Percentiles rank a stretch among this genome's conserved stretches.
Conservation (phyloP, 768 basidiomycete genomes). For the Roridomyces roridus region DNA sequence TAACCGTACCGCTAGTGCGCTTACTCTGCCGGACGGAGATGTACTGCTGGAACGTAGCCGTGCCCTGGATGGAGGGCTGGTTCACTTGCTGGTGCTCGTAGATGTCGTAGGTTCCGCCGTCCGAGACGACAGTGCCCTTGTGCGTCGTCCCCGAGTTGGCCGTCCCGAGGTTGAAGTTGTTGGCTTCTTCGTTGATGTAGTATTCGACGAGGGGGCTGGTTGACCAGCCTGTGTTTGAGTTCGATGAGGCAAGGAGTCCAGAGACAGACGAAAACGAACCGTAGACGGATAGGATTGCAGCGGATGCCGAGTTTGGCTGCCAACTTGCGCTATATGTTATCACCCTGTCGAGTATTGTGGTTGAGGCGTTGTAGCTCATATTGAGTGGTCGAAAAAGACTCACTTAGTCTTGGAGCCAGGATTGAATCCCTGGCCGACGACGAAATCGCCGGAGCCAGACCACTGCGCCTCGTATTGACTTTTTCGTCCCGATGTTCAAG, state of each 20-base stretch:
- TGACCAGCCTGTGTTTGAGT: not conserved
- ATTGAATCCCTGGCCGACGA: constrained; percentile 10
- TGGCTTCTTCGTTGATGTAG: not conserved
- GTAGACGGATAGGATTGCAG: not conserved
- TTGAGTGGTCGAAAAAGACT: no score
- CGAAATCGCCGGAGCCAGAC: constrained; percentile 7
- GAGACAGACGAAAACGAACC: no score
- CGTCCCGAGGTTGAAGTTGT: not conserved
- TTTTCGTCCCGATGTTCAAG: not conserved
- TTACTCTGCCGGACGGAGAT: not conserved
- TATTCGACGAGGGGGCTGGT: constrained; percentile 1
- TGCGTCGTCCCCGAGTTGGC: not conserved
- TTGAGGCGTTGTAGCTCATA: no score
- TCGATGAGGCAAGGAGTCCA: not conserved
- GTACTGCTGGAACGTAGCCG: constrained; percentile 3
- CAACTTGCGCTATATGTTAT: not conserved
- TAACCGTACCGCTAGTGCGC: not conserved
- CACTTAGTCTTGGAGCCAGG: not conserved
- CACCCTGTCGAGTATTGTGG: not conserved
- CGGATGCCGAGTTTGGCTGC: not conserved
- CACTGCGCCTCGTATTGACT: constrained; percentile 7
- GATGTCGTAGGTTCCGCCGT: not conserved
- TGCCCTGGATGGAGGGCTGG: constrained; percentile 5
- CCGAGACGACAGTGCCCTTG: not conserved
- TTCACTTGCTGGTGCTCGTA: not conserved